Base-by-base conservation (phyloP, 352 stramenopile species). In the Plasmopara muralis region DNA sequence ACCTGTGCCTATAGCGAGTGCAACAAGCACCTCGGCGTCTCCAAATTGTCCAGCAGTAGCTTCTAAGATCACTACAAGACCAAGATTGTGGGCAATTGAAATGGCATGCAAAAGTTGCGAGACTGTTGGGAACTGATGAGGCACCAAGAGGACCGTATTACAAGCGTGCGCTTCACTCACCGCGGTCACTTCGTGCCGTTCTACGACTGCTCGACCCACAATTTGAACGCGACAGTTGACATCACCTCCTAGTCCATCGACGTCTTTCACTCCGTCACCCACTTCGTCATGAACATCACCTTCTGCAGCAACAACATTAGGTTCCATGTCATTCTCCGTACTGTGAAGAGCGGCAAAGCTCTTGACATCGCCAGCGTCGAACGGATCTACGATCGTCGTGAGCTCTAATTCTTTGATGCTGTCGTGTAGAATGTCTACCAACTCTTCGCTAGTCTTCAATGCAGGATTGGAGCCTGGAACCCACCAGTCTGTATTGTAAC, bases 401-500 rank as follows among this genome's bases (percentile, higher is more conserved):
- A 91, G 50, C n/a, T 77, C 58, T 9, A 87, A 55, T 48, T 87
- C 71, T 15, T 68, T 64, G 4, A 87, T 54, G 38, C 45, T 77
- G 47, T 60, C 75, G 15, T 64, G 70, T 13, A 87, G 50, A 41
- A 85, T 72, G 18, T 84, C 72, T 14, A 85, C 43, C 53, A 89
- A 53, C 34, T 89, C 80, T 15, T 84, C 74, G 29, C 76, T 87
- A 51, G 40, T 77, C 43, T 87, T 77, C 29, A 85, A 34, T 6
- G 55, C 45, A 0, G 69, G 74, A 29, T 47, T 68, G 2, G 73
- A 84, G 0, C 70, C 75, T 4, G 65, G 37, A 13, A 83, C 57
- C 80, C 80, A 88, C 43, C 77, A 70, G 52, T 87, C 75, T 9
- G 66, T 83, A 52, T 90, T 85, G 66, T 90, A 90, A 16, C 64